Evolutionary conservation across 208 protist genomes (phyloP).

Genomic region (Trypanosoma theileri): DNA sequence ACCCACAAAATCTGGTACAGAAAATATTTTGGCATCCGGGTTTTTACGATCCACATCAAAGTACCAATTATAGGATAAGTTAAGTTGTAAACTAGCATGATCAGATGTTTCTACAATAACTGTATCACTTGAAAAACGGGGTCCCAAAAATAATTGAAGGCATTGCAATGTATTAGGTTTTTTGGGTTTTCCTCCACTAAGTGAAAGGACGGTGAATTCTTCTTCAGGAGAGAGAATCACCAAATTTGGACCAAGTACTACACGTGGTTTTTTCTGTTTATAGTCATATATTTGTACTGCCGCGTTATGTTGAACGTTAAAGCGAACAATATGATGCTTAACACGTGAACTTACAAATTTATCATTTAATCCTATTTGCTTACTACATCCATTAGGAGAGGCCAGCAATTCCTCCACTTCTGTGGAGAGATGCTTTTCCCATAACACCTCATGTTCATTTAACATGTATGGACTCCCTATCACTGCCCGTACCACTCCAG

Average conservation of each 20-base stretch:
- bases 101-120: slow-evolving; percentile 96
- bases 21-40: slow-evolving; percentile 76
- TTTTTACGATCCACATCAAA: slow-evolving; percentile 81
- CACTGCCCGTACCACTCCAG: slow-evolving; percentile 88
- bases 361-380: slow-evolving; percentile 29
- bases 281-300: slow-evolving; percentile 97
- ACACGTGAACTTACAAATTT: slow-evolving; percentile 45
- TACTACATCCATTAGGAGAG: slow-evolving; percentile 45
- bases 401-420: slow-evolving; percentile 92
- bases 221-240: slow-evolving; percentile 96
- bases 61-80: slow-evolving; percentile 97
- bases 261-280: slow-evolving; percentile 73
- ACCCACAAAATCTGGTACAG: slow-evolving; percentile 97
- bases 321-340: slow-evolving; percentile 88
- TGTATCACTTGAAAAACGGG: slow-evolving; percentile 94
- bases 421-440: slow-evolving; percentile 90
- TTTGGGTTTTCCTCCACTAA: slow-evolving; percentile 94
- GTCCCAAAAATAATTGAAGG: slow-evolving; percentile 93
- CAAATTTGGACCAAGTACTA: slow-evolving; percentile 93
- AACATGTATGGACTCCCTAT: slow-evolving; percentile 93
- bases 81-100: slow-evolving; percentile 93
- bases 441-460: slow-evolving; percentile 93
- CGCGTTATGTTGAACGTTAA: slow-evolving; percentile 95
- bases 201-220: slow-evolving; percentile 94
- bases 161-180: slow-evolving; percentile 90